phyloP scores from a whole-genome alignment of 768 basidiomycete species.

The Tricholoma matsutake region DNA sequence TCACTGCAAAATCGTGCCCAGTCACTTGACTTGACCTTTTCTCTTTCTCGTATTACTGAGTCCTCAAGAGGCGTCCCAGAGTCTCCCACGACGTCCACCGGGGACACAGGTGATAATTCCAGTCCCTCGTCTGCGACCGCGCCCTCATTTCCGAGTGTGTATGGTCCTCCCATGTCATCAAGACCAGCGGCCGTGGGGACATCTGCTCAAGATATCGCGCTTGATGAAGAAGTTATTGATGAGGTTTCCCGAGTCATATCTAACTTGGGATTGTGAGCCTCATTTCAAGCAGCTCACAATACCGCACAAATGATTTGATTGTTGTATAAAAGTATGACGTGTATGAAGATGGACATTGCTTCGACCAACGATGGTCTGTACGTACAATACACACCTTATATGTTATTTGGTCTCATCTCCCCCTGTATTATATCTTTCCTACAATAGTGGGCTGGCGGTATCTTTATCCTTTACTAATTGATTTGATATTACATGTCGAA shows the following conservation, averaged over 20 bases:
- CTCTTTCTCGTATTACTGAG: conserved; percentile 79
- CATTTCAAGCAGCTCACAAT: conserved; percentile 8
- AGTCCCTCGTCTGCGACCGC: conserved; percentile 78
- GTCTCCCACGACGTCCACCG: conserved; percentile 76
- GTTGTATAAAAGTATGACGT: conserved; percentile 20
- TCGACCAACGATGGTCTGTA: conserved; percentile 20
- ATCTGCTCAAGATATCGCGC: conserved; percentile 37
- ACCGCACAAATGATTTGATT: conserved; percentile 3
- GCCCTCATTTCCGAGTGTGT: conserved; percentile 83
- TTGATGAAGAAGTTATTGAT: conserved; percentile 60
- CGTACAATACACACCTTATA: conserved; percentile 21
- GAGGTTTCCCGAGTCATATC: conserved; percentile 78
- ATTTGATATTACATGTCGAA: conserved; percentile 31
- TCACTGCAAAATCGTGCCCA: conserved; percentile 85
- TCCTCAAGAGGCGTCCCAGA: conserved; percentile 64
- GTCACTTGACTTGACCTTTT: conserved; percentile 83
- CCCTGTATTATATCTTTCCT: conserved; percentile 44
- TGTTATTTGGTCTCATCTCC: conserved; percentile 39
- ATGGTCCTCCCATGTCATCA: conserved; percentile 56
- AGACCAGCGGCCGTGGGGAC: conserved; percentile 43
- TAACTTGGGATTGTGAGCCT: conserved; percentile 59
- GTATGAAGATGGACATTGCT: conserved; percentile 19
- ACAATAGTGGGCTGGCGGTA: conserved; percentile 55
- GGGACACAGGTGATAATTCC: conserved; percentile 72
- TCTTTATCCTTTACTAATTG: conserved; percentile 61